Evolutionary conservation across 306 rosid species (phyloP), one percentile per base, ranked within the genome.

Genomic region (Lathyrus aphaca): DNA sequence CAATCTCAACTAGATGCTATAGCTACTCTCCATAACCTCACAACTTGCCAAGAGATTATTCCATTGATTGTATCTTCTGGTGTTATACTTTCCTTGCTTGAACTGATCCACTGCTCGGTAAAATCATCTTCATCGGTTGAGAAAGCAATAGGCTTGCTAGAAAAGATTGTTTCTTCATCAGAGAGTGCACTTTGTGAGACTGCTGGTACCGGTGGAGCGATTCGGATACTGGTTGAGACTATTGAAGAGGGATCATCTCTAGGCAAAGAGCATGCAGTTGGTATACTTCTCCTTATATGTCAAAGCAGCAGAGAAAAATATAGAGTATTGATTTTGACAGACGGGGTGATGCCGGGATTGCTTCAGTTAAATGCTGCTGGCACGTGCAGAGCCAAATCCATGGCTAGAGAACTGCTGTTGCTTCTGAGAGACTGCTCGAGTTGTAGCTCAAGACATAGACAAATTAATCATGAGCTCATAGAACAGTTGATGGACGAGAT

Each of bases 341-440:
- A 86, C 53, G 97, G 97, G n/a, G 93, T 82, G 19, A 85, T 91
- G 89, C 96, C 93, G 0, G 91, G 96, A 10, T 75, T 88, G 82
- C 96, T 91, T 75, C 93, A 91, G 87, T 72, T 91, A 74, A 86
- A 86, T 0, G 83, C 85, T 68, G 96, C 89, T 21, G 97, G 97
- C 48, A 86, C 97, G 1, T 9, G 84, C 83, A 72, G 81, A 39
- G 93, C 89, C 9, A 86, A 77, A 72, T 56, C 66, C 13, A 53
- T 48, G 74, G 86, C 97, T 16, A 15, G 68, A 29, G 85, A 91
- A 49, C n/a, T 87, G 81, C 23, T 88, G 74, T 66, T 88, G 54
- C 93, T 88, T 35, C 75, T 88, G 48, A 85, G 91, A 73, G 97
- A 86, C 9, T 64, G 86, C 77, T 72, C 89, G 0, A 72, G 58